Evolutionary conservation across 768 basidiomycete genomes (phyloP).

Genomic region (Xerocomus brunneocitrinus): DNA sequence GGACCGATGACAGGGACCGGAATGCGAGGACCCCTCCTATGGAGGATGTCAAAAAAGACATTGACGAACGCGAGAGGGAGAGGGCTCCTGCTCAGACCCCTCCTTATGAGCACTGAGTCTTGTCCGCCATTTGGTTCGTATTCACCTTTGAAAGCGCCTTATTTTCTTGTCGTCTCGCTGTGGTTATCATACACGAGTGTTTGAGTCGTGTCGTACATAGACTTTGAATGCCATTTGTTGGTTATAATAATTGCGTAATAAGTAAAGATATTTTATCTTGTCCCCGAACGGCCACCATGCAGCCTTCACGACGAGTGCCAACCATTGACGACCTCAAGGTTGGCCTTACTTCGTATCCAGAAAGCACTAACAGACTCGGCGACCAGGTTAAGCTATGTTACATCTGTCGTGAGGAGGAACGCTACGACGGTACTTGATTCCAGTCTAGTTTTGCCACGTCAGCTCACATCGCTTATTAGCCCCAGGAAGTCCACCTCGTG

Average conservation of each 20-base stretch:
- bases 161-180: neutral
- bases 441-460: neutral
- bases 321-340: slow-evolving; percentile 34
- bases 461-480: slow-evolving; percentile 23
- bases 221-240: slow-evolving; percentile 16
- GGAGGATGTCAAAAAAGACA: slow-evolving; percentile 39
- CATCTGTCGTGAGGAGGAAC: slow-evolving; percentile 75
- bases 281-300: slow-evolving; percentile 18
- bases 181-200: slow-evolving; percentile 4
- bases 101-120: slow-evolving; percentile 49
- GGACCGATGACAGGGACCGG: slow-evolving; percentile 45
- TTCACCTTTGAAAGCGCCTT: neutral
- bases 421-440: slow-evolving; percentile 35
- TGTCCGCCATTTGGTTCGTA: slow-evolving; percentile 5
- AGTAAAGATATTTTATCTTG: too few species aligned
- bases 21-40: slow-evolving; percentile 47
- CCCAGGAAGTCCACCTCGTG: slow-evolving; percentile 44
- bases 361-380: slow-evolving; percentile 1
- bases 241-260: neutral
- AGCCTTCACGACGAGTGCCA: slow-evolving; percentile 23
- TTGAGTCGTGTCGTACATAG: slow-evolving; percentile 18
- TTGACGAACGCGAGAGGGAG: slow-evolving; percentile 49
- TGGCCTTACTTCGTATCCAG: neutral
- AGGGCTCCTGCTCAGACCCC: slow-evolving; percentile 48
- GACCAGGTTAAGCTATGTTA: slow-evolving; percentile 68